These are phyloP conservation scores for Penicillium verhagenii DNA, from an alignment of 495 filamentous ascomycete species.

Conservation along the genomic window DNA sequence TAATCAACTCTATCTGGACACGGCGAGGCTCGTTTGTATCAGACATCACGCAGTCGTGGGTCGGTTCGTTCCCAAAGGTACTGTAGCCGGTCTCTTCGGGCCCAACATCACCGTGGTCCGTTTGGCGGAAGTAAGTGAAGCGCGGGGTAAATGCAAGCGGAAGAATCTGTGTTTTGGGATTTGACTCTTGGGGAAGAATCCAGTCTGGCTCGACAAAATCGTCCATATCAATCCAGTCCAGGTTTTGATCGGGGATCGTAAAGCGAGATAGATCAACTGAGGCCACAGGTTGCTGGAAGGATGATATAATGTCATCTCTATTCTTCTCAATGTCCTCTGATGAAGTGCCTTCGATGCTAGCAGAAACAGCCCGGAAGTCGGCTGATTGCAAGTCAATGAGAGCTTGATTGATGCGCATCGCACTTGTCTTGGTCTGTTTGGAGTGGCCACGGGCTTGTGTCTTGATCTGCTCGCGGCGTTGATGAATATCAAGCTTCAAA, in stretches of 20 bases:
- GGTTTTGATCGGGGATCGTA: slow-evolving; percentile 90
- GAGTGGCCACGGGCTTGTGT: slow-evolving; percentile 70
- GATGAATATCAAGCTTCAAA: slow-evolving; percentile 94
- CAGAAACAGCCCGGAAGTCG: slow-evolving; percentile 91
- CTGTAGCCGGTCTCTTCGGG: slow-evolving; percentile 72
- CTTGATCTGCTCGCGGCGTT: slow-evolving; percentile 86
- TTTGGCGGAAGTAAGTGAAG: slow-evolving; percentile 96
- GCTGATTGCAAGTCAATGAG: slow-evolving; percentile 90
- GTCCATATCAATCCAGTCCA: slow-evolving; percentile 98
- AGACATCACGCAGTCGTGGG: slow-evolving; percentile 93
- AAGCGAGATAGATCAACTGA: slow-evolving; percentile 80
- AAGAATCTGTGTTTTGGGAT: slow-evolving; percentile 89
- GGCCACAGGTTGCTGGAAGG: slow-evolving; percentile 52
- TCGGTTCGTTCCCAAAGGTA: slow-evolving; percentile 86
- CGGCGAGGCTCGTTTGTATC: slow-evolving; percentile 87
- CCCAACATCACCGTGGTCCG: slow-evolving; percentile 76
- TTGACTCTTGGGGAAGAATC: slow-evolving; percentile 86
- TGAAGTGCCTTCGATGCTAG: slow-evolving; percentile 77
- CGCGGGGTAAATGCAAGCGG: slow-evolving; percentile 89
- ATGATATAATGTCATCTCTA: slow-evolving; percentile 54
- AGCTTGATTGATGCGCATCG: slow-evolving; percentile 92
- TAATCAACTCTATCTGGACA: slow-evolving; percentile 83
- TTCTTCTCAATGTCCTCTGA: slow-evolving; percentile 67
- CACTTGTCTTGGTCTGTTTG: slow-evolving; percentile 74
- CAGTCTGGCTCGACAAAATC: slow-evolving; percentile 98